Conservation (phyloP, 441 rosid genomes). For the Kokia cookei region DNA sequence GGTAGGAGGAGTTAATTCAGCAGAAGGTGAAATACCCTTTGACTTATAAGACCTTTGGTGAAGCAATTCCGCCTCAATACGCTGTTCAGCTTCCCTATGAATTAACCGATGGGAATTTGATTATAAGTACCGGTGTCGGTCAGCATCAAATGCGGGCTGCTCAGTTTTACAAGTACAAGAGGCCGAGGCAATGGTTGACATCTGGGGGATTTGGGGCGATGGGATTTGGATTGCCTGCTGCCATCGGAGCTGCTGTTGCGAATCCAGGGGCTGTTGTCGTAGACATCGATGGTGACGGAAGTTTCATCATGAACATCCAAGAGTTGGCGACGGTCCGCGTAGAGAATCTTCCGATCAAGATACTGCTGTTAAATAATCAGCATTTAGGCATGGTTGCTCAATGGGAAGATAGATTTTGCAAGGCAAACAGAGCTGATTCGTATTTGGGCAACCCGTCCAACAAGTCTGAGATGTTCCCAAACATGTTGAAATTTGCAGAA, state of each 20-base stretch:
- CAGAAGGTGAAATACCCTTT: background rate
- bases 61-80: background rate
- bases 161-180: background rate
- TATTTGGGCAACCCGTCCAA: conserved; percentile 70
- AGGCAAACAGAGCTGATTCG: conserved; percentile 86
- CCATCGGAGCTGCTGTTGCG: background rate
- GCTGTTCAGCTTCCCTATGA: background rate
- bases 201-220: background rate
- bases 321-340: background rate
- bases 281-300: background rate
- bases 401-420: conserved; percentile 90
- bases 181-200: background rate
- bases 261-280: background rate
- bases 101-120: background rate
- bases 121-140: background rate
- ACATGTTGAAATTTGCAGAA: background rate
- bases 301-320: background rate
- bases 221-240: background rate
- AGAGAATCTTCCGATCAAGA: background rate
- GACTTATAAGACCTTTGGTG: background rate
- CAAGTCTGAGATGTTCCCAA: conserved; percentile 14
- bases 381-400: conserved; percentile 95
- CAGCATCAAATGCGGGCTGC: background rate
- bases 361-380: conserved; percentile 57
- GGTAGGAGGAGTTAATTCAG: background rate